phyloP scores from a whole-genome alignment of 306 rosid genomes.

The Mimosa pudica region DNA sequence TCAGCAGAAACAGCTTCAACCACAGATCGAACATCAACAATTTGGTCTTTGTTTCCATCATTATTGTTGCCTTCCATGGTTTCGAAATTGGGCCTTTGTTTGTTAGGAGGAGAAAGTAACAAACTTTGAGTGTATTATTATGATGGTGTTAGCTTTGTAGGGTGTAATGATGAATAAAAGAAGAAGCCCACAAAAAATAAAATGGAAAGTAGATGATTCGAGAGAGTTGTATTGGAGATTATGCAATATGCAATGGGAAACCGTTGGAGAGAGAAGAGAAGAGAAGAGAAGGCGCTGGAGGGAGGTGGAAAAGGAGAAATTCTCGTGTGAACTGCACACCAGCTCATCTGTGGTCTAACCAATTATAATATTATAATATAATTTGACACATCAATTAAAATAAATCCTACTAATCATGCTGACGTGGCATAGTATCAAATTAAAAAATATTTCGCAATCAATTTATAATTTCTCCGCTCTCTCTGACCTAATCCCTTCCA shows the following conservation, averaged over 20 bases:
- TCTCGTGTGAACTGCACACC: too few species aligned
- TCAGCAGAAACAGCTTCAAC: conserved; percentile 83
- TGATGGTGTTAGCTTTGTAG: too few species aligned
- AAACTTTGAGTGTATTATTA: neutral
- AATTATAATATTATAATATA: too few species aligned
- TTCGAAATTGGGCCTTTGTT: neutral
- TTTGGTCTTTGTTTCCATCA: conserved; percentile 38
- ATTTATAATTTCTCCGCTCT: too few species aligned
- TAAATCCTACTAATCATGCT: too few species aligned
- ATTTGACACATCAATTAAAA: too few species aligned
- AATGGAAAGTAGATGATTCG: neutral
- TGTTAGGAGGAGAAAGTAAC: neutral
- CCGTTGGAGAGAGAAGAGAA: neutral
- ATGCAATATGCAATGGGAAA: neutral
- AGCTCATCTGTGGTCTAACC: too few species aligned
- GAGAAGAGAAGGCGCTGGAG: neutral
- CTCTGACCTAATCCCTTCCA: too few species aligned
- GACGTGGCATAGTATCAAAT: too few species aligned
- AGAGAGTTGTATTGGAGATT: neutral
- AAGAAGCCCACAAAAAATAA: neutral
- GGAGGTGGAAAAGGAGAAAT: neutral
- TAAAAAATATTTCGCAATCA: too few species aligned
- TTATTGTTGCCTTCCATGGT: conserved; percentile 34
- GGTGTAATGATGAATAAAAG: neutral
- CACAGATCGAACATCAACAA: conserved; percentile 77